phyloP scores from a whole-genome alignment of 1,284 basidiomycete species.

The Ustilago tritici region DNA sequence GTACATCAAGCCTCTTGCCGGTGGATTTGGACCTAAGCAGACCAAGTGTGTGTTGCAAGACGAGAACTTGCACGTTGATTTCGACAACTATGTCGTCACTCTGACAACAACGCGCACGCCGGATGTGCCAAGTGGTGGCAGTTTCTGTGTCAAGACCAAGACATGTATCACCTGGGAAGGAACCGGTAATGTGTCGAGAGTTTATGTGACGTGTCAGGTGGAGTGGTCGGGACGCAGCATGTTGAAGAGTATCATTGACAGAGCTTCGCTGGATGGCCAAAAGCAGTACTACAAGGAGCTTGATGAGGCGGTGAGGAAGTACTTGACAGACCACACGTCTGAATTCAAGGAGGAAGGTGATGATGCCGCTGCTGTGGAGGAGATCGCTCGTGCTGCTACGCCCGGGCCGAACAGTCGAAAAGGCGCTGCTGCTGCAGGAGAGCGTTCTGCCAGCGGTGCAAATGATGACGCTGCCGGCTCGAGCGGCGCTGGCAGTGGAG shows the following conservation, averaged over 20 bases:
- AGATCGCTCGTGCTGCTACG: slow-evolving; percentile 53
- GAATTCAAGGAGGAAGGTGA: slow-evolving; percentile 90
- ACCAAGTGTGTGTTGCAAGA: slow-evolving; percentile 94
- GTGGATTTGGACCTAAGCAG: slow-evolving; percentile 88
- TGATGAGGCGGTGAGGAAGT: slow-evolving; percentile 79
- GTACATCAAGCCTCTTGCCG: slow-evolving; percentile 93
- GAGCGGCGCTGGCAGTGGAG: slow-evolving; percentile 9
- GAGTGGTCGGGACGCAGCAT: slow-evolving; percentile 97
- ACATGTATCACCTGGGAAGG: slow-evolving; percentile 96
- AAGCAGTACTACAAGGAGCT: slow-evolving; percentile 87
- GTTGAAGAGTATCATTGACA: slow-evolving; percentile 95
- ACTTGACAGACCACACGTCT: slow-evolving; percentile 86
- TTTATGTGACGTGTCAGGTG: slow-evolving; percentile 89
- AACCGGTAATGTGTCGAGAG: slow-evolving; percentile 77
- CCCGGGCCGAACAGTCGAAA: slow-evolving; percentile 33
- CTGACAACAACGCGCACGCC: slow-evolving; percentile 92
- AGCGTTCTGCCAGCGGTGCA: slow-evolving; percentile 8
- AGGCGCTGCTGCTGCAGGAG: slow-evolving; percentile 25
- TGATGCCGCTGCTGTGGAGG: slow-evolving; percentile 70
- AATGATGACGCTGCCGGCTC: slow-evolving; percentile 1
- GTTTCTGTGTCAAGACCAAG: slow-evolving; percentile 91
- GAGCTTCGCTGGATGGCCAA: slow-evolving; percentile 92
- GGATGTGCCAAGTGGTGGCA: slow-evolving; percentile 91
- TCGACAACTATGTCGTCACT: slow-evolving; percentile 84
- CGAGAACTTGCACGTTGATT: slow-evolving; percentile 83